phyloP scores from a whole-genome alignment of 352 stramenopile genomes.

The Phytophthora constricta region DNA sequence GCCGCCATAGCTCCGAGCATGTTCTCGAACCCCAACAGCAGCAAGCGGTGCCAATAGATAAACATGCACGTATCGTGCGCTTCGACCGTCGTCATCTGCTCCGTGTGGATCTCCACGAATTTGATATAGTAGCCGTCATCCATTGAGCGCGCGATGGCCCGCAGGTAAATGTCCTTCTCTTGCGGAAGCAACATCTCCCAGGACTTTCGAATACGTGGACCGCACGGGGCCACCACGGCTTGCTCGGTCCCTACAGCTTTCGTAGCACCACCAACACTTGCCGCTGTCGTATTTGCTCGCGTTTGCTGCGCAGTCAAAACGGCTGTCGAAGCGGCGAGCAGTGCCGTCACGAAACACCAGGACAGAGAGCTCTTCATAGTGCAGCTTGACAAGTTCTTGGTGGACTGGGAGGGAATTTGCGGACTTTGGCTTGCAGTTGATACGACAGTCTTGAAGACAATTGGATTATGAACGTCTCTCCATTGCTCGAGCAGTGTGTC shows the following conservation, averaged over 20 bases:
- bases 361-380: constrained; percentile 26
- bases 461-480: constrained; percentile 32
- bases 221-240: constrained; percentile 43
- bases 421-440: too few relatives aligned
- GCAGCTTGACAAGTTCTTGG: neutral
- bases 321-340: constrained; percentile 5
- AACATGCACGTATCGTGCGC: constrained; percentile 91
- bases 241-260: constrained; percentile 33
- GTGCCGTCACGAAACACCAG: constrained; percentile 7
- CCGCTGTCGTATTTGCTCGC: constrained; percentile 13
- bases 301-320: constrained; percentile 27
- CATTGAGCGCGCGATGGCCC: constrained; percentile 76
- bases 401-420: too few relatives aligned
- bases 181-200: constrained; percentile 66
- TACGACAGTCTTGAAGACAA: constrained; percentile 18
- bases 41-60: constrained; percentile 84
- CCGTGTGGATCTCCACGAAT: constrained; percentile 89
- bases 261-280: neutral
- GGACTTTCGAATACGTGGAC: constrained; percentile 76
- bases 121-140: constrained; percentile 87
- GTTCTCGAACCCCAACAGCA: constrained; percentile 88
- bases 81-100: constrained; percentile 82
- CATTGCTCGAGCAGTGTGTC: neutral
- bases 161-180: constrained; percentile 82
- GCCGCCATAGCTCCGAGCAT: constrained; percentile 79